A percentile compares a stretch with the other conserved stretches of the same genome.
These are phyloP conservation scores for Rhododendron molle DNA, from an alignment of 148 eudicot genomes.

Conservation along the genomic window DNA sequence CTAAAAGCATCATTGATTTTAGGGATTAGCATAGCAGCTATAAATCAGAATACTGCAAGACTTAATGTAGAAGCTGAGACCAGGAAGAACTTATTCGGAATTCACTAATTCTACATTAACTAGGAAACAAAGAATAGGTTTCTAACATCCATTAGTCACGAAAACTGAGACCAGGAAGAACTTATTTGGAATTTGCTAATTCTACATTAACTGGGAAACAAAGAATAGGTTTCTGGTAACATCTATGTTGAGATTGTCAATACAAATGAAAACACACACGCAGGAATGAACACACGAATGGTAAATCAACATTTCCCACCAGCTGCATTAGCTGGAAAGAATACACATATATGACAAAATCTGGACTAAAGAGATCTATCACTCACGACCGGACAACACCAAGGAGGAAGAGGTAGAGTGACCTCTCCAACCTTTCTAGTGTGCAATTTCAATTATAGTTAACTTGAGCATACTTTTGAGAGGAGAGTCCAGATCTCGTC, in stretches of 20 bases:
- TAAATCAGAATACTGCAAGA: neutral
- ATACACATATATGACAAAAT: neutral
- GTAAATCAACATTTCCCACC: neutral
- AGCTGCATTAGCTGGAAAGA: neutral
- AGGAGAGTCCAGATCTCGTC: neutral
- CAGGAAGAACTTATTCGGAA: neutral
- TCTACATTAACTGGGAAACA: neutral
- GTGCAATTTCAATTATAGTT: neutral
- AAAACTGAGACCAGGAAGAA: neutral
- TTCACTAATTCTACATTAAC: neutral
- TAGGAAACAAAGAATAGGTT: neutral
- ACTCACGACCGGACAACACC: neutral
- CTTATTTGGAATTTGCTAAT: neutral
- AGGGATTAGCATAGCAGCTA: neutral
- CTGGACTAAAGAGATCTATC: neutral
- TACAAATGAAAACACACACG: neutral
- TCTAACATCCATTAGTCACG: neutral
- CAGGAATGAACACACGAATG: neutral
- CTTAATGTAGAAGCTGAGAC: neutral
- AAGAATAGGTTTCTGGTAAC: neutral
- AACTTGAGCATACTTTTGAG: neutral
- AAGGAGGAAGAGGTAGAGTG: neutral
- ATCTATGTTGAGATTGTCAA: neutral
- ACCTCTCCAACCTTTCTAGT: slow-evolving; percentile 1
- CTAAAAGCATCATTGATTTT: neutral